Evolutionary conservation across 2,329 filamentous ascomycete genomes (phyloP).

Genomic region (Fusarium tricinctum): DNA sequence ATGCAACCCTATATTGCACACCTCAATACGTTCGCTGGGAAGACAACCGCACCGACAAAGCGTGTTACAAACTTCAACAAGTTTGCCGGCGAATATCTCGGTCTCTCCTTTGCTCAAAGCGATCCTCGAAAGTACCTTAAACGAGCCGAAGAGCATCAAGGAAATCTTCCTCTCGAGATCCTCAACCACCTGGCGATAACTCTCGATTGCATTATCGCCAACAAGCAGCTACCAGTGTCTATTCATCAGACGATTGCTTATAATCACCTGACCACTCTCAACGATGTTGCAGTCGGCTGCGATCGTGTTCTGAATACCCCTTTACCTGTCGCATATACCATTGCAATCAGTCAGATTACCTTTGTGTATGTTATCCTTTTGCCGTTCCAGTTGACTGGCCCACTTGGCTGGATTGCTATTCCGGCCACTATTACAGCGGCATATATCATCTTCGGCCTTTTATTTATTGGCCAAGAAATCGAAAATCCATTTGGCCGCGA

Average conservation of each 20-base stretch:
- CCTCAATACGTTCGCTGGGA: slow-evolving; percentile 77
- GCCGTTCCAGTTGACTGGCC: slow-evolving; percentile 80
- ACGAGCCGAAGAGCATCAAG: slow-evolving; percentile 77
- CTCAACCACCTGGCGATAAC: slow-evolving; percentile 78
- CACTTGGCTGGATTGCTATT: slow-evolving; percentile 80
- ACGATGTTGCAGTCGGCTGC: slow-evolving; percentile 78
- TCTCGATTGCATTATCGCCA: slow-evolving; percentile 70
- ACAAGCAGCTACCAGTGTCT: slow-evolving; percentile 67
- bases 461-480: slow-evolving; percentile 81
- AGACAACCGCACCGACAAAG: slow-evolving; percentile 60
- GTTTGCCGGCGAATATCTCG: slow-evolving; percentile 77
- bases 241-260: slow-evolving; percentile 73
- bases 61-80: slow-evolving; percentile 67
- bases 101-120: slow-evolving; percentile 79
- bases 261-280: slow-evolving; percentile 73
- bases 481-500: slow-evolving; percentile 89
- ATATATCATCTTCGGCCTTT: slow-evolving; percentile 85
- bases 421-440: slow-evolving; percentile 79
- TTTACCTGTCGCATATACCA: slow-evolving; percentile 84
- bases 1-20: slow-evolving; percentile 77
- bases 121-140: slow-evolving; percentile 86
- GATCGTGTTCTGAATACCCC: slow-evolving; percentile 87
- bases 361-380: slow-evolving; percentile 86
- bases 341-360: slow-evolving; percentile 87
- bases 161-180: slow-evolving; percentile 86